These are phyloP conservation scores for Lyophyllum atratum DNA, from an alignment of 768 basidiomycete genomes.

Conservation along the genomic window DNA sequence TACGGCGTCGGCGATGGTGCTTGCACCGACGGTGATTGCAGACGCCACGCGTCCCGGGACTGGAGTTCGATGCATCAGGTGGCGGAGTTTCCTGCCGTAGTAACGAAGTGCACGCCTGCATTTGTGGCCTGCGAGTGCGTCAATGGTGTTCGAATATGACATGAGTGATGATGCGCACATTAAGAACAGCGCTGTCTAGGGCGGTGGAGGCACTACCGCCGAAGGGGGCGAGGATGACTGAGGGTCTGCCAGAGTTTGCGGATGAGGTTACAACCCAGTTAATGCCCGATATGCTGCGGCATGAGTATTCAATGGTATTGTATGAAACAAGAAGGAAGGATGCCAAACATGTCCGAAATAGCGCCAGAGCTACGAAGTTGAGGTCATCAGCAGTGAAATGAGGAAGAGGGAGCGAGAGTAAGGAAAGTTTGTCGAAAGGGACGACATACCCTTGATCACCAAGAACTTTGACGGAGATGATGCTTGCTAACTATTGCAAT, in stretches of 20 bases:
- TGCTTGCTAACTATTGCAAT: conserved; percentile 9
- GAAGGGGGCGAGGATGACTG: conserved; percentile 20
- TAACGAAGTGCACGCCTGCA: conserved; percentile 9
- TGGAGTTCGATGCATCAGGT: conserved; percentile 11
- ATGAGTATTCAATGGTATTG: background rate
- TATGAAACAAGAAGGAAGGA: background rate
- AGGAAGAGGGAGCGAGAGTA: background rate
- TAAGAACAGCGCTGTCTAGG: conserved; percentile 19
- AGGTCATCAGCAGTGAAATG: background rate
- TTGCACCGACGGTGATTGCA: conserved; percentile 15
- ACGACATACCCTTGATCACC: conserved; percentile 20
- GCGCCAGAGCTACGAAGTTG: conserved; percentile 11
- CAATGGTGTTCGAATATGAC: background rate
- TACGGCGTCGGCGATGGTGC: conserved; percentile 9
- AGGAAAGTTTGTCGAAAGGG: background rate
- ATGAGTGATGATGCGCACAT: conserved; percentile 9
- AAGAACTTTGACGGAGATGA: conserved; percentile 27
- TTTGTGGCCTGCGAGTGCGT: conserved; percentile 2
- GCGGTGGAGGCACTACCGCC: conserved; percentile 20
- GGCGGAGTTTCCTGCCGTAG: conserved; percentile 10
- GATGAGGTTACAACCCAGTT: conserved; percentile 12
- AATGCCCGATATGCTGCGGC: conserved; percentile 15
- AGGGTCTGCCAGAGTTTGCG: conserved; percentile 16
- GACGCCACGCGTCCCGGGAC: conserved; percentile 12
- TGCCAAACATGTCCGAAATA: conserved; percentile 18